Evolutionary conservation across 83 land plant genomes (phyloP).

Genomic region (Diphasiastrum complanatum): DNA sequence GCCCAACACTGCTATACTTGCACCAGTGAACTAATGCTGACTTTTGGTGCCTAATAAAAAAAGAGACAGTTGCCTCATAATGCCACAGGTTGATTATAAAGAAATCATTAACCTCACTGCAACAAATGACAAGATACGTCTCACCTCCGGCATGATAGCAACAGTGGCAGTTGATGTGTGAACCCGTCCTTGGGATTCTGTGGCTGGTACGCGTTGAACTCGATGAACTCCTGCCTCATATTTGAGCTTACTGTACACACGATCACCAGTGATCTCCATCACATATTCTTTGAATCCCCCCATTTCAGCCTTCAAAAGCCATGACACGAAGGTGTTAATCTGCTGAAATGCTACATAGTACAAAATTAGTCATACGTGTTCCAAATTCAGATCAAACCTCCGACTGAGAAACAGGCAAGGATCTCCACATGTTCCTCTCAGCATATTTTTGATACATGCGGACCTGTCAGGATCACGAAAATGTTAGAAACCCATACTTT

Average conservation of each 20-base stretch:
- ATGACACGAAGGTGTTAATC: too few species aligned
- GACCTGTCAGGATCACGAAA: constrained; percentile 40
- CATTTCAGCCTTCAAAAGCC: constrained; percentile 57
- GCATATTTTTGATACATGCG: constrained; percentile 89
- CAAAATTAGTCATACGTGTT: too few species aligned
- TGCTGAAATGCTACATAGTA: too few species aligned
- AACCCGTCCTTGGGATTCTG: constrained; percentile 97
- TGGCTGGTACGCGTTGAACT: constrained; percentile 97
- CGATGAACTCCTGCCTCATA: constrained; percentile 98
- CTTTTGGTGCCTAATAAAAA: too few species aligned
- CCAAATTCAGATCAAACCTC: constrained; percentile 43
- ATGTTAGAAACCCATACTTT: neutral
- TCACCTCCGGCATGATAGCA: constrained; percentile 98
- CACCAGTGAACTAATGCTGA: too few species aligned
- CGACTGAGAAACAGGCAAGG: constrained; percentile 54
- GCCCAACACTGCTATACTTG: too few species aligned
- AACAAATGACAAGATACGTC: neutral
- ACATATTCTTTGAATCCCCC: constrained; percentile 95
- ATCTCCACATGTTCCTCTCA: constrained; percentile 78
- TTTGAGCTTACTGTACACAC: constrained; percentile 94
- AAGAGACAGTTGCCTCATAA: too few species aligned
- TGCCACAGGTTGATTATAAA: too few species aligned
- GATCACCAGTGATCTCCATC: constrained; percentile 87
- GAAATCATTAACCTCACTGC: too few species aligned
- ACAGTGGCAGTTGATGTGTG: constrained; percentile 99